Percentiles rank a stretch among this genome's conserved stretches.
Evolutionary conservation across 257 asterid genomes (phyloP).

Genomic region (Galeopsis tetrahit): DNA sequence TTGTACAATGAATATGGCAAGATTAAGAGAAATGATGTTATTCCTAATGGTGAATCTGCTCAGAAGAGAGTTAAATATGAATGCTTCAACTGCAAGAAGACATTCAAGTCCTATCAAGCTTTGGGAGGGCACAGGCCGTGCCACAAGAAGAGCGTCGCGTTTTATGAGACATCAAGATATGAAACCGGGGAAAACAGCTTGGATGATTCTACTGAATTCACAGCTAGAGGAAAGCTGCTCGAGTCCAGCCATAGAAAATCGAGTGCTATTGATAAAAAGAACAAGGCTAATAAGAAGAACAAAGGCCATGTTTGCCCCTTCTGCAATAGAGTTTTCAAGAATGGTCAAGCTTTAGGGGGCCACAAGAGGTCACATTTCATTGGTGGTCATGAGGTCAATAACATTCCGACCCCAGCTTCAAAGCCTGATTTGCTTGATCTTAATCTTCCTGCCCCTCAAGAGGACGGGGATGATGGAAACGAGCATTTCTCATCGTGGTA

Average conservation of each 20-base stretch:
- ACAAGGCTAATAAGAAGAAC: conserved; percentile 56
- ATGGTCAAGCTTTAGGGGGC: conserved; percentile 96
- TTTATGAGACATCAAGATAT: conserved; percentile 45
- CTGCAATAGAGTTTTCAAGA: conserved; percentile 81
- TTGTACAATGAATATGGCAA: conserved; percentile 36
- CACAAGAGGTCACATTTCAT: conserved; percentile 94
- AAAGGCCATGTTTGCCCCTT: conserved; percentile 82
- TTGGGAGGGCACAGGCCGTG: conserved; percentile 97
- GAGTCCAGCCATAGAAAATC: conserved; percentile 45
- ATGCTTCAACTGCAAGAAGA: conserved; percentile 84
- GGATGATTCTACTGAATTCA: conserved; percentile 50
- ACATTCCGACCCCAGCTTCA: conserved; percentile 34
- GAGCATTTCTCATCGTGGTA: conserved; percentile 51
- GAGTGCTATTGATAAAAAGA: conserved; percentile 49
- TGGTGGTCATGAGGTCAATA: conserved; percentile 49
- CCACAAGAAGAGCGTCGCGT: conserved; percentile 60
- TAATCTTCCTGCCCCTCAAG: conserved; percentile 82
- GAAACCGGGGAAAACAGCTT: conserved; percentile 74
- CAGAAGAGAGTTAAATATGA: conserved; percentile 68
- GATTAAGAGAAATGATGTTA: conserved; percentile 26
- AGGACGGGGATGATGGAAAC: conserved; percentile 57
- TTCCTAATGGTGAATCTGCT: conserved; percentile 34
- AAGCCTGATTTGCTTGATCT: conserved; percentile 79
- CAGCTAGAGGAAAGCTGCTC: conserved; percentile 36
- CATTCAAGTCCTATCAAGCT: conserved; percentile 82